A percentile compares a stretch with the other conserved stretches of the same genome.
Evolutionary conservation across 148 eudicot species (phyloP).

Genomic region (Gaultheria prostrata): DNA sequence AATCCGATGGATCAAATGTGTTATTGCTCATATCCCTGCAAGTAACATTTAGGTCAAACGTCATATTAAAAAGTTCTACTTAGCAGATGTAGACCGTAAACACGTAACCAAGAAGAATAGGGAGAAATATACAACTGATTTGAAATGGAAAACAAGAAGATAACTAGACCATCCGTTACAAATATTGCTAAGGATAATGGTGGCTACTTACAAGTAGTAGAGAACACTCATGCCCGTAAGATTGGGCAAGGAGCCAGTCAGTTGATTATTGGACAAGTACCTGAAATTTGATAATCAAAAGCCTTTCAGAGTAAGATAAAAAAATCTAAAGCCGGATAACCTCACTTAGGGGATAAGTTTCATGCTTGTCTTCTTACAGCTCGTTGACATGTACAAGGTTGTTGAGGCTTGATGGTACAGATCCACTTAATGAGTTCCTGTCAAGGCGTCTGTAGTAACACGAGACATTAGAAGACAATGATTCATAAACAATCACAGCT

Average conservation of each 20-base stretch:
- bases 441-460: slow-evolving; percentile 60
- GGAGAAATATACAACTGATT: neutral
- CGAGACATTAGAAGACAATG: neutral
- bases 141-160: neutral
- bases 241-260: slow-evolving; percentile 59
- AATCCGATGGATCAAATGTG: slow-evolving; percentile 42
- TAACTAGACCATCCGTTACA: neutral
- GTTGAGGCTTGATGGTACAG: slow-evolving; percentile 59
- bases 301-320: slow-evolving; percentile 6
- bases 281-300: slow-evolving; percentile 33
- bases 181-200: neutral
- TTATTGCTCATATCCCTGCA: slow-evolving; percentile 91
- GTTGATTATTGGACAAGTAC: slow-evolving; percentile 54
- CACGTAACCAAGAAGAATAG: neutral
- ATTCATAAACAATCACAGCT: neutral
- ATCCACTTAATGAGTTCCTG: slow-evolving; percentile 55
- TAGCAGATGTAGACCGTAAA: neutral
- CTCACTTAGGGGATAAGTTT: neutral
- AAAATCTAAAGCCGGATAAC: neutral
- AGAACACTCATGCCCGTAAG: slow-evolving; percentile 33
- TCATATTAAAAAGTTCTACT: neutral
- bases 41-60: slow-evolving; percentile 5
- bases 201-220: slow-evolving; percentile 20
- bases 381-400: slow-evolving; percentile 49
- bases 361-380: slow-evolving; percentile 44